phyloP scores from a whole-genome alignment of 2,329 filamentous ascomycete species.

The Fusarium pseudoanthophilum region DNA sequence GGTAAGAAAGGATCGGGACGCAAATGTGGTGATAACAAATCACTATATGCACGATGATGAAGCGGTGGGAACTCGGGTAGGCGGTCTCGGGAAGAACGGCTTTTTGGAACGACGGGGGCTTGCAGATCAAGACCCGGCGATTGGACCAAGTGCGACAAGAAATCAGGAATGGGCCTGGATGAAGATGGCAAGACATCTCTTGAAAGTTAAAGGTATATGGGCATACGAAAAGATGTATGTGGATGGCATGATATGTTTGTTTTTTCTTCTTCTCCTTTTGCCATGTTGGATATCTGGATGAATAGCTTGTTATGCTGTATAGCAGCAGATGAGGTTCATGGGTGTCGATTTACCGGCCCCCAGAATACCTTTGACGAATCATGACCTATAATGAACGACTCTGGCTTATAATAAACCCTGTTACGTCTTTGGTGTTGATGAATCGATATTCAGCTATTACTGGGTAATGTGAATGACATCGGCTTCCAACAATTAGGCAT shows the following conservation, averaged over 20 bases:
- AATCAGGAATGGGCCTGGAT: slow-evolving; percentile 3
- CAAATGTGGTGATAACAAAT: slow-evolving; percentile 11
- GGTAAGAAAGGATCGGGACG: slow-evolving; percentile 9
- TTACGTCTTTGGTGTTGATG: background rate
- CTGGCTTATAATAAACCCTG: background rate
- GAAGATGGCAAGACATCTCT: slow-evolving; percentile 20
- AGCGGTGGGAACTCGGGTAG: slow-evolving; percentile 24
- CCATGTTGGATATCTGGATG: slow-evolving; percentile 4
- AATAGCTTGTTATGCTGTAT: slow-evolving; percentile 6
- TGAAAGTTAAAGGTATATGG: background rate
- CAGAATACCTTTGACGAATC: slow-evolving; percentile 41
- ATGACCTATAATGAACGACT: slow-evolving; percentile 38
- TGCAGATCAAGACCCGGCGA: slow-evolving; percentile 33
- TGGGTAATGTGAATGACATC: background rate
- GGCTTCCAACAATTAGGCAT: background rate
- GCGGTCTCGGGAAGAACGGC: slow-evolving; percentile 42
- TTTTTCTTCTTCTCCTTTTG: slow-evolving; percentile 3
- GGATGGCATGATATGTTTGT: slow-evolving; percentile 1
- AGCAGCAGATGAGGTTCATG: slow-evolving; percentile 6
- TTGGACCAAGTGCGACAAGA: slow-evolving; percentile 31
- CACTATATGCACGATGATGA: slow-evolving; percentile 42
- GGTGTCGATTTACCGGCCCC: slow-evolving; percentile 9
- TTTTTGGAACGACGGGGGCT: slow-evolving; percentile 18
- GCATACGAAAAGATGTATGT: slow-evolving; percentile 1
- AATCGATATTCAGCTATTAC: too few relatives aligned